phyloP scores from a whole-genome alignment of 2,329 filamentous ascomycete genomes.

The Graphiopsis chlorocephala region DNA sequence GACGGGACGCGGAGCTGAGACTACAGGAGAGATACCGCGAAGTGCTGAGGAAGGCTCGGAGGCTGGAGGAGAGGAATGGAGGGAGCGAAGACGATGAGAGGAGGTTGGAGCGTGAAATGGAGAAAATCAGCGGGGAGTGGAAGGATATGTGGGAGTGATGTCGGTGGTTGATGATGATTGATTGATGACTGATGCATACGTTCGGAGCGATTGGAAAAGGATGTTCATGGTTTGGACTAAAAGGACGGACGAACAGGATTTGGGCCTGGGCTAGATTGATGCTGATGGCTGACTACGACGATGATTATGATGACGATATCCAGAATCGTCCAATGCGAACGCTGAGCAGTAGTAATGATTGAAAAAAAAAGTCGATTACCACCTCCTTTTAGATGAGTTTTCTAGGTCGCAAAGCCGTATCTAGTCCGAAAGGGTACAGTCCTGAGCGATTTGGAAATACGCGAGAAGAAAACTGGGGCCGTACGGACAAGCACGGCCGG shows the following conservation, averaged over 20 bases:
- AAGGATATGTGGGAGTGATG: conserved; percentile 46
- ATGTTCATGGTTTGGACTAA: background rate
- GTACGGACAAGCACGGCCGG: background rate
- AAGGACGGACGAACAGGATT: background rate
- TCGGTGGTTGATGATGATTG: background rate
- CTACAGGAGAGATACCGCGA: conserved; percentile 54
- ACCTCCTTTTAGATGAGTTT: no score
- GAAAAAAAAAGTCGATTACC: no score
- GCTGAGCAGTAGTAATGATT: no score
- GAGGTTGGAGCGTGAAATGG: conserved; percentile 53
- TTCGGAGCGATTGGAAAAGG: background rate
- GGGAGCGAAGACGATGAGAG: conserved; percentile 53
- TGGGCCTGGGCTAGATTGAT: background rate
- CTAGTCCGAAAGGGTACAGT: background rate
- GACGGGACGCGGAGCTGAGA: conserved; percentile 57
- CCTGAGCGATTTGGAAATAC: background rate
- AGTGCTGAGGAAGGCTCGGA: conserved; percentile 32
- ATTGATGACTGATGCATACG: background rate
- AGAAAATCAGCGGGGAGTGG: conserved; percentile 52
- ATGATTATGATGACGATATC: background rate
- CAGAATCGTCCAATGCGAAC: background rate
- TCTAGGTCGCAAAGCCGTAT: background rate
- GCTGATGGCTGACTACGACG: background rate
- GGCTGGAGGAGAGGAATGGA: conserved; percentile 40
- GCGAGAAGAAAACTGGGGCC: background rate